phyloP scores from a whole-genome alignment of 228 moss, liverwort and hornwort species.

The Sphagnum fallax region DNA sequence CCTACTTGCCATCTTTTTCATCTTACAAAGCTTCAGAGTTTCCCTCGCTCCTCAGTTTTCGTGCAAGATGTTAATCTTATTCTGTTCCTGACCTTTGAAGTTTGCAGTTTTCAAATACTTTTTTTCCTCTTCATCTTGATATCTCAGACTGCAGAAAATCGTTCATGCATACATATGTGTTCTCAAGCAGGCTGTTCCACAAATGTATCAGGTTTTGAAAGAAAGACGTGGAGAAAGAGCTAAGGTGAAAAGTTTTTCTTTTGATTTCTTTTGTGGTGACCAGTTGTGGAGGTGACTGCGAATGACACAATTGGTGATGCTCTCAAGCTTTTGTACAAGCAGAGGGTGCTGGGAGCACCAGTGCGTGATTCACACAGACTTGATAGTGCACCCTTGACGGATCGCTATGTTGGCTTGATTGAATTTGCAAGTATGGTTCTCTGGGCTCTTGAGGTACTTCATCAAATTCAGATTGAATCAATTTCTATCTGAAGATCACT shows the following conservation, averaged over 20 bases:
- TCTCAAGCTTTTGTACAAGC: constrained; percentile 40
- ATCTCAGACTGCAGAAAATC: too few relatives aligned
- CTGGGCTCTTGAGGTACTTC: constrained; percentile 62
- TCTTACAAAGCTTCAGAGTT: not conserved
- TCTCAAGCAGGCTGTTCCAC: not conserved
- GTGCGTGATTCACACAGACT: constrained; percentile 42
- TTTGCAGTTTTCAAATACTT: too few relatives aligned
- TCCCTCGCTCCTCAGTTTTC: not conserved
- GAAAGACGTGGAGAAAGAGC: not conserved
- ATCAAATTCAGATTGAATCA: not conserved
- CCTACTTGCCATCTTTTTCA: not conserved
- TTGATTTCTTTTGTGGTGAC: not conserved
- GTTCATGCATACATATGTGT: not conserved
- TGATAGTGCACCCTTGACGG: constrained; percentile 14
- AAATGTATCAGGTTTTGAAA: not conserved
- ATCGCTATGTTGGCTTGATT: constrained; percentile 65
- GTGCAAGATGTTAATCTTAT: too few relatives aligned
- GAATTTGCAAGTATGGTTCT: constrained; percentile 70
- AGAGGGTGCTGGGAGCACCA: constrained; percentile 64
- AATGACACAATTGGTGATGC: constrained; percentile 58
- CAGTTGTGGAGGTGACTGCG: constrained; percentile 55
- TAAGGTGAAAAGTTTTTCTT: not conserved
- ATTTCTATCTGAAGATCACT: not conserved
- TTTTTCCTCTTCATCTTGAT: too few relatives aligned
- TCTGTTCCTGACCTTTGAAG: too few relatives aligned